Conservation (phyloP, 148 eudicot genomes). For the Persicaria maculosa region DNA sequence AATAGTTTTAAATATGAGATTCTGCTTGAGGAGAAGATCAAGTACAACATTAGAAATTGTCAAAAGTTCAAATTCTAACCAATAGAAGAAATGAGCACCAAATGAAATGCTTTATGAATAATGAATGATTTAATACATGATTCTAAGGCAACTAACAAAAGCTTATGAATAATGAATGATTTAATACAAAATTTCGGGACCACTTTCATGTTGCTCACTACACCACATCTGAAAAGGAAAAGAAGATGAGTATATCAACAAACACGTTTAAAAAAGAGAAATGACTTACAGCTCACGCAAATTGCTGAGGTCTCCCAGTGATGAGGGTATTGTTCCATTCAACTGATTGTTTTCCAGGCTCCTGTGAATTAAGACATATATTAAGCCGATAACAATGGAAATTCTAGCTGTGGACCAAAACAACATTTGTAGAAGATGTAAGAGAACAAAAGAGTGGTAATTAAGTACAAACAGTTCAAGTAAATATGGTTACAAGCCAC, state of each 20-base stretch:
- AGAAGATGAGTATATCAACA: background rate
- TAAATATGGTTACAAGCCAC: background rate
- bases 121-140: background rate
- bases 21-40: background rate
- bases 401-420: background rate
- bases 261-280: constrained; percentile 8
- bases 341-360: constrained; percentile 66
- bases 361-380: constrained; percentile 29
- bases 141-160: background rate
- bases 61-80: background rate
- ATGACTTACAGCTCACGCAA: constrained; percentile 81
- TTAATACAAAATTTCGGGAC: background rate
- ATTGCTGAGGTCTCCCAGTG: constrained; percentile 51
- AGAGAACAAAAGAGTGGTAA: background rate
- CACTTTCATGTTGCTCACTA: background rate
- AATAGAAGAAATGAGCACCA: background rate
- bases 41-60: background rate
- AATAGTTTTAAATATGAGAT: background rate
- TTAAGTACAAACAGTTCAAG: background rate
- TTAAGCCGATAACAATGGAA: background rate
- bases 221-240: background rate
- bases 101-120: constrained; percentile 4
- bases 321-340: constrained; percentile 66
- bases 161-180: background rate
- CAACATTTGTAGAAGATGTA: background rate